A percentile compares a stretch with the other conserved stretches of the same genome.
Evolutionary conservation across 2,329 filamentous ascomycete genomes (phyloP).

Genomic region (Coleophoma cylindrospora): DNA sequence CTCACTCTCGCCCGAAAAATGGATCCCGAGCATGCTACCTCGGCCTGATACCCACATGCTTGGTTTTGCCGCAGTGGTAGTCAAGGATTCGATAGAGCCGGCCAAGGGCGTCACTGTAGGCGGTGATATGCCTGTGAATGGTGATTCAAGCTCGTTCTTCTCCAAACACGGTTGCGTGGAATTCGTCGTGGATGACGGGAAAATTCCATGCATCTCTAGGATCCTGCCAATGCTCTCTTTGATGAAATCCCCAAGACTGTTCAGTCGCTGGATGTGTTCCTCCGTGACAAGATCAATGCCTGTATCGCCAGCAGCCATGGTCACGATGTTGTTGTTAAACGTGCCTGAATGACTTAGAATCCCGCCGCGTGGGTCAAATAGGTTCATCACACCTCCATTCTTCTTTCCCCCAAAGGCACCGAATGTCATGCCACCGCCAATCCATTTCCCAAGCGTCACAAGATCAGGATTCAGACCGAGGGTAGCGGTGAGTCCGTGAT

Average conservation of each 20-base stretch:
- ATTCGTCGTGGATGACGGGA: neutral
- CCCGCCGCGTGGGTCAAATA: constrained; percentile 45
- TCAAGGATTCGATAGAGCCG: neutral
- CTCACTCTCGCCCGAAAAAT: constrained; percentile 14
- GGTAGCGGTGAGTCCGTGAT: constrained; percentile 40
- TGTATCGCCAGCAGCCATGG: constrained; percentile 47
- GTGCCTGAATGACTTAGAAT: constrained; percentile 53
- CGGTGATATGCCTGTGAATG: constrained; percentile 5
- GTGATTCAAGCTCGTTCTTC: constrained; percentile 7
- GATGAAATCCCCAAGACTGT: constrained; percentile 12
- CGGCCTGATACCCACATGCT: constrained; percentile 14
- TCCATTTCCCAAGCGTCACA: constrained; percentile 60
- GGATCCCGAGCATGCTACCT: constrained; percentile 14
- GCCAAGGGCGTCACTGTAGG: neutral
- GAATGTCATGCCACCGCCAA: constrained; percentile 62
- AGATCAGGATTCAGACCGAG: constrained; percentile 50
- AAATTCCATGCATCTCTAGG: constrained; percentile 6
- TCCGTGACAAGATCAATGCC: constrained; percentile 17
- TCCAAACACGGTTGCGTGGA: neutral
- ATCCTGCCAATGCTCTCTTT: constrained; percentile 4
- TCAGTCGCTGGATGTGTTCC: constrained; percentile 9
- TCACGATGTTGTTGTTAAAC: constrained; percentile 57
- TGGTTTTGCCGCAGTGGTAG: neutral
- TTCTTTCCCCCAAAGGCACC: constrained; percentile 59
- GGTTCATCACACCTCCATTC: constrained; percentile 45